Percentiles rank a stretch among this genome's conserved stretches.
Conservation (phyloP, 164 flowering plant species). For the Berberis vulgaris region DNA sequence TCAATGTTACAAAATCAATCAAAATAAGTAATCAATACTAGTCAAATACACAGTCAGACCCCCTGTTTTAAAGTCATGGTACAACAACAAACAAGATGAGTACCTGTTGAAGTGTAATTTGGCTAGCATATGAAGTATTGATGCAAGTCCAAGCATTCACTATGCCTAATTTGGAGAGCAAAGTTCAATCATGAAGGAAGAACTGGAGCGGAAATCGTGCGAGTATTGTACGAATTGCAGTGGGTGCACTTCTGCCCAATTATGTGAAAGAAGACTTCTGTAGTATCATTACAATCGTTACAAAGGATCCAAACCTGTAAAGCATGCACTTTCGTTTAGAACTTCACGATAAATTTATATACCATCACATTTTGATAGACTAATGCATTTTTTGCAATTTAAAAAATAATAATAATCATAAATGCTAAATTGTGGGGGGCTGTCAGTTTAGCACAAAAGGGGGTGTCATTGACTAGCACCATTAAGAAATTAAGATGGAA, state of each 20-base stretch:
- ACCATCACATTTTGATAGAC: no score
- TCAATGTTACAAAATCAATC: slow-evolving; percentile 5
- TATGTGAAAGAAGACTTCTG: slow-evolving; percentile 74
- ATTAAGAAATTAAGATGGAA: not conserved
- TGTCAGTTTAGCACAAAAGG: no score
- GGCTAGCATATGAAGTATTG: slow-evolving; percentile 1
- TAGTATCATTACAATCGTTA: slow-evolving; percentile 84
- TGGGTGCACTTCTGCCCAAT: slow-evolving; percentile 83
- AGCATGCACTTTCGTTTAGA: not conserved
- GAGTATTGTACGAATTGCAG: slow-evolving; percentile 79
- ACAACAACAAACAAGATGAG: not conserved
- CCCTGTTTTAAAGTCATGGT: not conserved
- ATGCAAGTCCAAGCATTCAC: not conserved
- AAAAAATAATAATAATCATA: no score
- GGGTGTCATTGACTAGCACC: no score
- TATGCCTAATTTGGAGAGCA: not conserved
- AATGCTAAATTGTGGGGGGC: no score
- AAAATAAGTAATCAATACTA: not conserved
- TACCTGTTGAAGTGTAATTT: slow-evolving; percentile 1
- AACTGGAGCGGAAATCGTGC: slow-evolving; percentile 64
- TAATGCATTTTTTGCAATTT: no score
- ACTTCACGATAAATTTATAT: not conserved
- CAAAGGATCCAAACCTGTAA: slow-evolving; percentile 93
- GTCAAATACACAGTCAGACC: not conserved
- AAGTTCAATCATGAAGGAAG: slow-evolving; percentile 36